These are phyloP conservation scores for Fusarium foetens DNA, from an alignment of 2,329 filamentous ascomycete species.

Conservation along the genomic window DNA sequence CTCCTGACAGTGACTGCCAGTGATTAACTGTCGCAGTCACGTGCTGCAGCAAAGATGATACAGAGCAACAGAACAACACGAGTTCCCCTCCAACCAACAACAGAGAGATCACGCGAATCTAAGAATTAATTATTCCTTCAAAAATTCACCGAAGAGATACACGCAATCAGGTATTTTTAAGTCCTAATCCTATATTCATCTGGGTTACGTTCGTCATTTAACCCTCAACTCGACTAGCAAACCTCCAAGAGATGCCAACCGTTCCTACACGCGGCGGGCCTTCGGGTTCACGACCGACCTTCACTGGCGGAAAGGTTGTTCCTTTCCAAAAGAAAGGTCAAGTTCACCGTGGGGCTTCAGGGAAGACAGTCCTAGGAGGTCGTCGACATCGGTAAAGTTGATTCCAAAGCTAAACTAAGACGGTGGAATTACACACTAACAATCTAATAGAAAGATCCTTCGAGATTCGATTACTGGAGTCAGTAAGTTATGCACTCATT, in stretches of 20 bases:
- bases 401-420: background rate
- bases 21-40: conserved; percentile 1
- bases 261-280: conserved; percentile 46
- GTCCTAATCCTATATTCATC: no score
- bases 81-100: background rate
- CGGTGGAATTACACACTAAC: background rate
- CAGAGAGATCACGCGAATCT: background rate
- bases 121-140: background rate
- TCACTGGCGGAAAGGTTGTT: background rate
- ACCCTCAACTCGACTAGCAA: no score
- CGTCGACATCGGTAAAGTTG: conserved; percentile 42
- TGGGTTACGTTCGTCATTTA: no score
- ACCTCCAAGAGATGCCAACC: background rate
- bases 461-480: conserved; percentile 61
- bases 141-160: background rate
- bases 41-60: background rate
- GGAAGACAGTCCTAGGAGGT: conserved; percentile 39
- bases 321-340: conserved; percentile 5
- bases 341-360: background rate
- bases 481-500: conserved; percentile 54
- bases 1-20: background rate
- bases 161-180: no score
- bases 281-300: conserved; percentile 8
- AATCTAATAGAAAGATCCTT: conserved; percentile 55
- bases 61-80: background rate